A percentile compares a stretch with the other conserved stretches of the same genome.
phyloP scores from a whole-genome alignment of 148 eudicot species.

The Pharnaceum exiguum region DNA sequence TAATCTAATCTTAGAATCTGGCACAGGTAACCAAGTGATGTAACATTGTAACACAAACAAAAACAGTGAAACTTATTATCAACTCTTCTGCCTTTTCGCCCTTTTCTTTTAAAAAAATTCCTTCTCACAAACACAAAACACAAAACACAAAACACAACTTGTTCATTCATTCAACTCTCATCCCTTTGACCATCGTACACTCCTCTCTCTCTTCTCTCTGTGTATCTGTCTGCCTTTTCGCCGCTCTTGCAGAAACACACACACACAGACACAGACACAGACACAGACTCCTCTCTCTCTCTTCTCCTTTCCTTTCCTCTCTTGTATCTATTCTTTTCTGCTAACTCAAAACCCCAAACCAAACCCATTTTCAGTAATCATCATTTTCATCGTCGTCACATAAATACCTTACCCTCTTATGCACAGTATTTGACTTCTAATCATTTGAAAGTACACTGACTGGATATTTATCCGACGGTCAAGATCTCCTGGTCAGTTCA shows the following conservation, averaged over 20 bases:
- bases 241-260: constrained; percentile 15
- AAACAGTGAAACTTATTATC: too few species aligned
- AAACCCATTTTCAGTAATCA: neutral
- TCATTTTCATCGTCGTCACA: neutral
- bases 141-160: too few species aligned
- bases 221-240: constrained; percentile 7
- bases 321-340: neutral
- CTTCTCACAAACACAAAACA: too few species aligned
- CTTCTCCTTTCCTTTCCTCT: constrained; percentile 6
- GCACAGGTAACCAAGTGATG: too few species aligned
- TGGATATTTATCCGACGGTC: neutral
- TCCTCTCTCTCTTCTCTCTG: constrained; percentile 3
- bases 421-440: too few species aligned
- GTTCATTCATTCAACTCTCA: constrained; percentile 3
- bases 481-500: neutral
- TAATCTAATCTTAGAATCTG: too few species aligned
- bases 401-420: too few species aligned
- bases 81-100: too few species aligned
- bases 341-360: neutral
- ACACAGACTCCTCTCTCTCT: neutral
- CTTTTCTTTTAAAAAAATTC: too few species aligned
- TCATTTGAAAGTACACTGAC: neutral
- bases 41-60: too few species aligned
- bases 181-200: constrained; percentile 20
- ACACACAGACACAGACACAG: too few species aligned